Percentiles rank a stretch among this genome's conserved stretches.
Conservation (phyloP, 73 alveolate genomes). For the Paramecium pentaurelia region DNA sequence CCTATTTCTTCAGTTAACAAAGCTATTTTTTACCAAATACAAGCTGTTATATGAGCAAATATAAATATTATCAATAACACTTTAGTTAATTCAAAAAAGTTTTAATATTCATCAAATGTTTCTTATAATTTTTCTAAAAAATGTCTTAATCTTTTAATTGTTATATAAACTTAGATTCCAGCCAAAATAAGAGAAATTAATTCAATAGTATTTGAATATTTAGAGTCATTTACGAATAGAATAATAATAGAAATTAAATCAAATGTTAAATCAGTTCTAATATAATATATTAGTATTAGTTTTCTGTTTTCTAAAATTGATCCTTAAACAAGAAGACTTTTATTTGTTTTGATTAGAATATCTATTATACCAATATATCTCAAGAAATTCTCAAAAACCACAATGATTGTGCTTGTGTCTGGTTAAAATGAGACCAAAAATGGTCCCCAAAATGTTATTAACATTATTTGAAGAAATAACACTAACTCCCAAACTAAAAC, state of each 20-base stretch:
- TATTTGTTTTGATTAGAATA: neutral
- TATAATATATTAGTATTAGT: neutral
- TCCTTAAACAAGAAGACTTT: neutral
- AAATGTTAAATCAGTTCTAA: neutral
- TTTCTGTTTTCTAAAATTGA: neutral
- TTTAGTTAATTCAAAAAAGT: neutral
- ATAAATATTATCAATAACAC: neutral
- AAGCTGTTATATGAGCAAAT: slow-evolving; percentile 4
- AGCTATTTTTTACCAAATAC: slow-evolving; percentile 23
- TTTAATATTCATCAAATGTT: neutral
- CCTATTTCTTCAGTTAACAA: neutral
- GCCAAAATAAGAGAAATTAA: neutral
- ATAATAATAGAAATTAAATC: neutral
- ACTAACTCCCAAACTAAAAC: slow-evolving; percentile 11
- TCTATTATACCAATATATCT: slow-evolving; percentile 5
- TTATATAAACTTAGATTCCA: neutral
- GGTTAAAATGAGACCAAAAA: neutral
- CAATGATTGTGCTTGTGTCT: neutral
- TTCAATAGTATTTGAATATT: neutral
- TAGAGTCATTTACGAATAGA: neutral
- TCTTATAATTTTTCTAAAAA: neutral
- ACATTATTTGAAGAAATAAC: neutral
- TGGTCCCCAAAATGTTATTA: slow-evolving; percentile 20
- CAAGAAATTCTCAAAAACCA: neutral
- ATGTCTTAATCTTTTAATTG: neutral